Evolutionary conservation across 2,329 filamentous ascomycete species (phyloP).

Genomic region (Cladosporium phlei): DNA sequence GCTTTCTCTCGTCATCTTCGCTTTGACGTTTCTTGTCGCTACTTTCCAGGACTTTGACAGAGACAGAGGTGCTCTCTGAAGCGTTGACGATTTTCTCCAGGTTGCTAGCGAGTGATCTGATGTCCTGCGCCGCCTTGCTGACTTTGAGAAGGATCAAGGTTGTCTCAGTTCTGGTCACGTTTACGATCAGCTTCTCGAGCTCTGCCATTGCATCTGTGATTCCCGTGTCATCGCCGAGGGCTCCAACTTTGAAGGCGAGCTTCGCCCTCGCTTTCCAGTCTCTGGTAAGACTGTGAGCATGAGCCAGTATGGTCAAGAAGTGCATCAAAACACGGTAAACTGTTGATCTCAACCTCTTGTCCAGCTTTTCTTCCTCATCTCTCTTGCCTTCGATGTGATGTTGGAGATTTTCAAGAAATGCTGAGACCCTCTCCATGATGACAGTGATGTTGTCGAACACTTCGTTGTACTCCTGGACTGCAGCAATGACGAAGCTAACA

Average conservation of each 20-base stretch:
- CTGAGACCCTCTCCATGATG: conserved; percentile 6
- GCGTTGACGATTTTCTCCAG: too few relatives aligned
- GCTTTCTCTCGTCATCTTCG: too few relatives aligned
- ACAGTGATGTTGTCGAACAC: conserved; percentile 14
- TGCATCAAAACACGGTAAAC: conserved; percentile 13
- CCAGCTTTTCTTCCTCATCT: conserved; percentile 2
- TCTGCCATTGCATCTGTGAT: conserved; percentile 3
- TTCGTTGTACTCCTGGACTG: conserved; percentile 14
- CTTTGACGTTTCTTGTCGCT: too few relatives aligned
- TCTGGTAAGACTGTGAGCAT: conserved; percentile 6
- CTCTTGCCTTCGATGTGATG: conserved; percentile 7
- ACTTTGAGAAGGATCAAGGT: not conserved
- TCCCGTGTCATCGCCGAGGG: conserved; percentile 11
- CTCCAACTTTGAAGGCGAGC: conserved; percentile 11
- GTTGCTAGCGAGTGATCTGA: too few relatives aligned
- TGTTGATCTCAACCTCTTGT: conserved; percentile 4
- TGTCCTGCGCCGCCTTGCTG: not conserved
- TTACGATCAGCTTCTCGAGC: not conserved
- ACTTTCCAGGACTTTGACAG: too few relatives aligned
- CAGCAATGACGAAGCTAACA: conserved; percentile 14
- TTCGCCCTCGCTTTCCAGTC: conserved; percentile 9
- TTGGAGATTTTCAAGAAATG: conserved; percentile 12
- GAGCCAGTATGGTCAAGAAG: conserved; percentile 8
- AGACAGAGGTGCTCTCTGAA: too few relatives aligned
- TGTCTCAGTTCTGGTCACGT: not conserved